Conservation (phyloP, 805 yeast species). For the Kuraishia borneana region DNA sequence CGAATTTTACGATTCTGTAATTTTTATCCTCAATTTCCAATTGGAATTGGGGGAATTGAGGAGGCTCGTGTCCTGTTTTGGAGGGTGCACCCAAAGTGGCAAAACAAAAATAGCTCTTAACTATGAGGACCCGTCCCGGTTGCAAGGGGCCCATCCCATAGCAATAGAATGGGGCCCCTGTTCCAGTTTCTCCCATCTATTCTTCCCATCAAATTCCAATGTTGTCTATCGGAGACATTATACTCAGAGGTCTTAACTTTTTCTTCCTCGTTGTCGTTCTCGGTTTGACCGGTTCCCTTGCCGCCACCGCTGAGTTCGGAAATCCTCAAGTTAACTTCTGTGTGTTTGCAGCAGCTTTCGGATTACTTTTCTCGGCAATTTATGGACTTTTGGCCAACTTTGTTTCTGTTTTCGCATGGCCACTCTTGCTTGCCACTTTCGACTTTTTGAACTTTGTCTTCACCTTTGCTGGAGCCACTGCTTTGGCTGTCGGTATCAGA, state of each 20-base stretch:
- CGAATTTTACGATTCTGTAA: no score
- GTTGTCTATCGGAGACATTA: constrained; percentile 64
- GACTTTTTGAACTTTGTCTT: constrained; percentile 87
- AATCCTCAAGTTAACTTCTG: constrained; percentile 82
- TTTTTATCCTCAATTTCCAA: no score
- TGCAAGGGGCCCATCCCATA: no score
- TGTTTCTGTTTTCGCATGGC: constrained; percentile 76
- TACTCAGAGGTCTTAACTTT: constrained; percentile 67
- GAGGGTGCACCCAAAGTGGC: no score
- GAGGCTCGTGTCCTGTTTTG: no score
- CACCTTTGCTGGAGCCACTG: constrained; percentile 91
- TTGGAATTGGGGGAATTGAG: no score
- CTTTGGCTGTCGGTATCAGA: constrained; percentile 84
- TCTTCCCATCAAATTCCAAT: constrained; percentile 5
- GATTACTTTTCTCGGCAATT: constrained; percentile 66
- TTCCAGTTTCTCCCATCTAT: neutral
- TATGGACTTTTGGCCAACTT: constrained; percentile 75
- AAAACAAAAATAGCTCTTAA: no score
- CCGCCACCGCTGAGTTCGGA: constrained; percentile 40
- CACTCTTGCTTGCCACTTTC: constrained; percentile 57
- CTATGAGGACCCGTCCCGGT: no score
- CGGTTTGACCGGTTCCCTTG: constrained; percentile 85
- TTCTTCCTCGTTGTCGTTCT: constrained; percentile 66
- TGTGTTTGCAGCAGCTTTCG: constrained; percentile 83
- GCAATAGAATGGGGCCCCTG: no score